A percentile compares a stretch with the other conserved stretches of the same genome.
Conservation (phyloP, 805 yeast genomes). For the Babjeviella inositovora region DNA sequence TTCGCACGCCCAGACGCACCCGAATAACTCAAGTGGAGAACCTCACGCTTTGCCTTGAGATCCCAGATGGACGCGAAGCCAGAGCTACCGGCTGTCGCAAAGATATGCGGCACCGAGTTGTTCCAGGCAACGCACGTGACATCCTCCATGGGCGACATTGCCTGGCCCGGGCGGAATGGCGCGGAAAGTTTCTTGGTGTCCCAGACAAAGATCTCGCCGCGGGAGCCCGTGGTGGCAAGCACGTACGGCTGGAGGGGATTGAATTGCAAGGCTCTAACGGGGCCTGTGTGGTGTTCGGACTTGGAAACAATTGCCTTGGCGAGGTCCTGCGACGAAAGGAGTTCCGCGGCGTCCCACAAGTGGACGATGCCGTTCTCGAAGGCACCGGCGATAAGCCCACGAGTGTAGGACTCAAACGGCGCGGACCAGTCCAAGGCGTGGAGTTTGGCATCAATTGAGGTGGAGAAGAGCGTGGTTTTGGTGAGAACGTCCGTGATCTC, state of each 20-base stretch:
- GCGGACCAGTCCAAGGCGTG: slow-evolving; percentile 77
- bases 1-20: slow-evolving; percentile 45
- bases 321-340: slow-evolving; percentile 23
- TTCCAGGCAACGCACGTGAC: slow-evolving; percentile 83
- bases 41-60: slow-evolving; percentile 73
- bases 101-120: slow-evolving; percentile 62
- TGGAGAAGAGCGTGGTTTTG: slow-evolving; percentile 19
- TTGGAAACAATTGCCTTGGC: slow-evolving; percentile 30
- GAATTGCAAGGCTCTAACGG: slow-evolving; percentile 63
- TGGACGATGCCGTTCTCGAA: slow-evolving; percentile 70
- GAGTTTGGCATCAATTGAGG: slow-evolving; percentile 44
- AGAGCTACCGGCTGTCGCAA: slow-evolving; percentile 78
- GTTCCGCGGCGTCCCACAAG: slow-evolving; percentile 52
- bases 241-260: slow-evolving; percentile 58
- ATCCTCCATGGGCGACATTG: slow-evolving; percentile 70
- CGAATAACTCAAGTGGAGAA: slow-evolving; percentile 65
- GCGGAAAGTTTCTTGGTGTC: slow-evolving; percentile 52
- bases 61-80: slow-evolving; percentile 94
- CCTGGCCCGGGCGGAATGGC: slow-evolving; percentile 53
- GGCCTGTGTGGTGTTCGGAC: slow-evolving; percentile 44
- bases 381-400: slow-evolving; percentile 70
- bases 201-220: slow-evolving; percentile 85
- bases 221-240: slow-evolving; percentile 77
- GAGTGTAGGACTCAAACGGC: slow-evolving; percentile 27
- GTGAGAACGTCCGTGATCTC: slow-evolving; percentile 64